Conservation (phyloP, 495 filamentous ascomycete genomes). For the Penicillium parvum region DNA sequence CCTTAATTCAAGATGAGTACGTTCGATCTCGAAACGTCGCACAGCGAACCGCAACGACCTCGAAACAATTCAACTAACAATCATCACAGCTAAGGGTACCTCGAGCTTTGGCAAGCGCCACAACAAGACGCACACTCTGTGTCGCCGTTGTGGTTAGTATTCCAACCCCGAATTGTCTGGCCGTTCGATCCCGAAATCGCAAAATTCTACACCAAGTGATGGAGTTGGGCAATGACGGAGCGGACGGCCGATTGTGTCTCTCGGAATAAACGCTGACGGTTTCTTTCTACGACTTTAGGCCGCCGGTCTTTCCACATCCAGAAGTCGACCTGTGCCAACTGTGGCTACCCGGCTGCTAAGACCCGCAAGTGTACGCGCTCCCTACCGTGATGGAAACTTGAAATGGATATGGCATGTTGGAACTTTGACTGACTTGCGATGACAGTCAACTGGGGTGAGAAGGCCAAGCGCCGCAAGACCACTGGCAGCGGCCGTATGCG, state of each 20-base stretch:
- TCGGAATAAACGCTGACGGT: constrained; percentile 23
- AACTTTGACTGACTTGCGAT: constrained; percentile 30
- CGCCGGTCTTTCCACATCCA: constrained; percentile 97
- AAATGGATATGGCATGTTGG: constrained; percentile 6
- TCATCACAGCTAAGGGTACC: constrained; percentile 77
- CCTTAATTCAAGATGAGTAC: constrained; percentile 66
- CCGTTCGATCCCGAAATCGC: constrained; percentile 19
- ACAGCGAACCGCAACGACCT: constrained; percentile 21
- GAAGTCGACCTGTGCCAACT: constrained; percentile 96
- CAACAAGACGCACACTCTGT: constrained; percentile 99
- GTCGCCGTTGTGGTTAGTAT: constrained; percentile 96
- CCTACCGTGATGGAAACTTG: constrained; percentile 3
- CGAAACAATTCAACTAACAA: constrained; percentile 41
- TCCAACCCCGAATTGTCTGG: constrained; percentile 13
- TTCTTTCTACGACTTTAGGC: constrained; percentile 51
- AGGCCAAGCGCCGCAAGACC: constrained; percentile 99
- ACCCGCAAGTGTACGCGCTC: constrained; percentile 90
- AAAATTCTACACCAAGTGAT: constrained; percentile 21
- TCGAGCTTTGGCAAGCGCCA: constrained; percentile 97
- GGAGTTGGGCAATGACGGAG: constrained; percentile 14
- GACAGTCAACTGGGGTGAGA: constrained; percentile 98
- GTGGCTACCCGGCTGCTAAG: constrained; percentile 96
- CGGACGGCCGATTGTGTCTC: constrained; percentile 2
- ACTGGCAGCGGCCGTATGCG: constrained; percentile 91
- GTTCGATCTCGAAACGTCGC: constrained; percentile 32